Evolutionary conservation across 805 yeast genomes (phyloP), one percentile per base, ranked within the genome.

Genomic region (Metschnikowia reukaufii): DNA sequence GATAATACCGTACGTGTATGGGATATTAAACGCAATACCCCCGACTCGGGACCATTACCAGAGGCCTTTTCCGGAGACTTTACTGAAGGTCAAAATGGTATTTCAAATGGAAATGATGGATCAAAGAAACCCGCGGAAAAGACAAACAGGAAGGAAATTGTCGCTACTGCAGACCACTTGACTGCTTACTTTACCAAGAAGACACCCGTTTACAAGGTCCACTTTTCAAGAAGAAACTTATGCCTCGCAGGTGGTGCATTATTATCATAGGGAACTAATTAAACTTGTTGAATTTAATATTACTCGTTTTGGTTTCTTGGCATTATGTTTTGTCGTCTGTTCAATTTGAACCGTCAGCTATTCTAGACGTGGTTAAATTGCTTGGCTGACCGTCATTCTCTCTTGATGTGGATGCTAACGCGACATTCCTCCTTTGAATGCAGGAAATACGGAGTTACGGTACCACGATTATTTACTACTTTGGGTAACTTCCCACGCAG

Each of bases 231-330:
- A 64, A 75, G 96, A 50, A 94, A 94, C 68, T 69, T 94, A 56
- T 91, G 96, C 57, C 74, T 94, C 31, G 96, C 97, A 0, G 97
- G 88, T 20, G 98, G 99, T 43, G 94, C 94, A 3, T 89, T 86
- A 43, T 56, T 56, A 52, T 60, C 67, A 1, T 67, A 48, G 48
- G 27, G 36, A 15, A 8, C 15, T 17, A 6, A n/a, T n/a, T n/a
- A n/a, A n/a, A n/a, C n/a, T n/a, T n/a, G n/a, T n/a, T n/a, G n/a
- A n/a, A n/a, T n/a, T n/a, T n/a, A n/a, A n/a, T n/a, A n/a, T n/a
- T n/a, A n/a, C n/a, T n/a, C n/a, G n/a, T n/a, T n/a, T 34, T 10
- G 21, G 20, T 9, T 6, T 17, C 4, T 15, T 17, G 30, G 30
- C 10, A 25, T 25, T 25, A 8, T 25, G 30, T 8, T 8, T 25